These are phyloP conservation scores for Pelargonium fulgidum DNA, from an alignment of 441 rosid species.

Conservation along the genomic window DNA sequence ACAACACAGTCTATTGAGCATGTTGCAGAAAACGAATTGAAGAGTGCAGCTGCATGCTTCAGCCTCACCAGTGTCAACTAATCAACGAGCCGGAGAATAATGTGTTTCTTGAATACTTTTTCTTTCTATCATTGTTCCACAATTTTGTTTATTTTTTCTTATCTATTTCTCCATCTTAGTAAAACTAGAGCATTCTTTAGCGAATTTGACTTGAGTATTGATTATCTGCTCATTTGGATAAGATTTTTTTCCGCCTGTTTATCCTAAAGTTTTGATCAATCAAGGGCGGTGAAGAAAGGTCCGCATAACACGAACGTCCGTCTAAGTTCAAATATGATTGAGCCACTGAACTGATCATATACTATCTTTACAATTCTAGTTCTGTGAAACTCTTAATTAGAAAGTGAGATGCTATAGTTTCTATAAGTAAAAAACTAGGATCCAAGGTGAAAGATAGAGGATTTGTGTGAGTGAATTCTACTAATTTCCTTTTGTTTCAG, in stretches of 20 bases:
- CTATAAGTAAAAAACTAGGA: too few relatives aligned
- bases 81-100: slow-evolving; percentile 18
- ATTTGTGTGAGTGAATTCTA: background rate
- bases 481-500: too few relatives aligned
- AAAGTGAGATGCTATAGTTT: too few relatives aligned
- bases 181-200: background rate
- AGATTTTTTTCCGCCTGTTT: background rate
- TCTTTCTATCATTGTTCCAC: slow-evolving; percentile 9
- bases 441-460: background rate
- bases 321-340: background rate
- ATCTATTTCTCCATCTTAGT: background rate
- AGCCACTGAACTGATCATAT: background rate
- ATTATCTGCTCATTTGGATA: background rate
- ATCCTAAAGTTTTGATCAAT: background rate
- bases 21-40: slow-evolving; percentile 60
- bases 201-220: too few relatives aligned
- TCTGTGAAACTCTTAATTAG: too few relatives aligned
- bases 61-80: slow-evolving; percentile 78
- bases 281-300: background rate
- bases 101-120: slow-evolving; percentile 14
- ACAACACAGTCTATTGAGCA: slow-evolving; percentile 40
- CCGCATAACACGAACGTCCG: background rate
- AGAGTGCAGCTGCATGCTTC: slow-evolving; percentile 80
- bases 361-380: too few relatives aligned
- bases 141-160: background rate